These are phyloP conservation scores for Calocybe gangraenosa DNA, from an alignment of 768 basidiomycete genomes.

Conservation along the genomic window DNA sequence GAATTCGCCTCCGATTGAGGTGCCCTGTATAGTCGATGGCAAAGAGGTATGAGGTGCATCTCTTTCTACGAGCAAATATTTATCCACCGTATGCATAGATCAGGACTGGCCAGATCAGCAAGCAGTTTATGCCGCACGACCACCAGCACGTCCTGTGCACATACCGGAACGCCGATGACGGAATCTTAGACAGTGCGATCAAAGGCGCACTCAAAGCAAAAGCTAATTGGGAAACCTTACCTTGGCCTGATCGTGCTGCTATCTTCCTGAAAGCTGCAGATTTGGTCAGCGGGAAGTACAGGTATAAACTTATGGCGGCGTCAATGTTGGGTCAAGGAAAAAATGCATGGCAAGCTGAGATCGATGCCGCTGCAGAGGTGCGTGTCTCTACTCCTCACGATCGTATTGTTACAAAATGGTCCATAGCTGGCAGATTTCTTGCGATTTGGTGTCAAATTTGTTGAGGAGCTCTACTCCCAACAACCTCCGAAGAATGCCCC, in stretches of 20 bases:
- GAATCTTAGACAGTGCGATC: constrained; percentile 74
- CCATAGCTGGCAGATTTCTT: constrained; percentile 84
- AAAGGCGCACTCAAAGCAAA: constrained; percentile 86
- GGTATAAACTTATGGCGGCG: constrained; percentile 92
- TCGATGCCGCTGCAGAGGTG: constrained; percentile 97
- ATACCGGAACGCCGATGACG: constrained; percentile 86
- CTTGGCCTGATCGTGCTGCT: constrained; percentile 95
- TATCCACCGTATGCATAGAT: constrained; percentile 42
- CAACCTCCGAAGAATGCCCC: constrained; percentile 85
- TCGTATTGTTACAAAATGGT: constrained; percentile 2
- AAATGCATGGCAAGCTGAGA: constrained; percentile 99
- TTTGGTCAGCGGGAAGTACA: constrained; percentile 90
- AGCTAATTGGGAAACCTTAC: constrained; percentile 86
- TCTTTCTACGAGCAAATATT: neutral
- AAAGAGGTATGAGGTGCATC: constrained; percentile 51
- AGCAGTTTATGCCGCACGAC: constrained; percentile 83
- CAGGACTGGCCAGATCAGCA: constrained; percentile 72
- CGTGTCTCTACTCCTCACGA: constrained; percentile 12
- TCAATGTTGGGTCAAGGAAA: constrained; percentile 99
- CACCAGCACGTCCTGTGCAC: constrained; percentile 67
- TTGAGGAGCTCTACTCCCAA: constrained; percentile 89
- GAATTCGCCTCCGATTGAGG: constrained; percentile 80
- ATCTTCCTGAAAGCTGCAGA: constrained; percentile 99
- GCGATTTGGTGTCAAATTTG: constrained; percentile 94
- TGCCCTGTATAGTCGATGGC: constrained; percentile 92